These are phyloP conservation scores for Tolypocladium guangdongense DNA, from an alignment of 2,329 filamentous ascomycete genomes.

Conservation along the genomic window DNA sequence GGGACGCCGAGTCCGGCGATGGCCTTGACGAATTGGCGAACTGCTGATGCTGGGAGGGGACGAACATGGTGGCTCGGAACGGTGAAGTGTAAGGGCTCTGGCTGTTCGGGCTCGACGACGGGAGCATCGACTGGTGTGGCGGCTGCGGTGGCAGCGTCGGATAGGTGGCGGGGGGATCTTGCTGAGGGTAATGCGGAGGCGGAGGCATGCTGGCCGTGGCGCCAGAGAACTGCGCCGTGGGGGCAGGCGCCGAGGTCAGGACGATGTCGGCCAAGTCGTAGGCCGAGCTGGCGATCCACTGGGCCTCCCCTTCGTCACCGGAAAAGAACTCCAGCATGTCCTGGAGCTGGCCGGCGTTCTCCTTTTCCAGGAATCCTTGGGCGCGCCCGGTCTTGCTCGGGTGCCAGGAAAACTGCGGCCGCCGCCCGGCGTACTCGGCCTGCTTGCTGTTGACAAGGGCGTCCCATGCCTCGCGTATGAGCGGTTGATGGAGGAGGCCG, in stretches of 20 bases:
- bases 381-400: slow-evolving; percentile 43
- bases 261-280: slow-evolving; percentile 44
- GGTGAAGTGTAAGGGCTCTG: slow-evolving; percentile 16
- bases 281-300: slow-evolving; percentile 45
- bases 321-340: slow-evolving; percentile 57
- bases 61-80: slow-evolving; percentile 22
- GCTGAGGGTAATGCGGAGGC: slow-evolving; percentile 11
- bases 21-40: slow-evolving; percentile 15
- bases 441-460: slow-evolving; percentile 41
- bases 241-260: slow-evolving; percentile 20
- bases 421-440: slow-evolving; percentile 39
- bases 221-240: slow-evolving; percentile 20
- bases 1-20: slow-evolving; percentile 22
- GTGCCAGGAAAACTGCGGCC: slow-evolving; percentile 54
- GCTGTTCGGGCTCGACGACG: slow-evolving; percentile 8
- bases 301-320: slow-evolving; percentile 43
- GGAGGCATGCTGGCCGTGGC: slow-evolving; percentile 10
- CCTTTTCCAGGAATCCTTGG: slow-evolving; percentile 49
- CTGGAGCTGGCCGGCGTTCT: slow-evolving; percentile 51
- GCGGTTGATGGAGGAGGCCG: slow-evolving; percentile 54
- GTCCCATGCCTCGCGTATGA: slow-evolving; percentile 52
- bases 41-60: slow-evolving; percentile 19
- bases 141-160: slow-evolving; percentile 21
- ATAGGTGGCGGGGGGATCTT: slow-evolving; percentile 19
- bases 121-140: slow-evolving; percentile 13